Conservation (phyloP, 129 eudicot genomes). For the Flaveria robusta region DNA sequence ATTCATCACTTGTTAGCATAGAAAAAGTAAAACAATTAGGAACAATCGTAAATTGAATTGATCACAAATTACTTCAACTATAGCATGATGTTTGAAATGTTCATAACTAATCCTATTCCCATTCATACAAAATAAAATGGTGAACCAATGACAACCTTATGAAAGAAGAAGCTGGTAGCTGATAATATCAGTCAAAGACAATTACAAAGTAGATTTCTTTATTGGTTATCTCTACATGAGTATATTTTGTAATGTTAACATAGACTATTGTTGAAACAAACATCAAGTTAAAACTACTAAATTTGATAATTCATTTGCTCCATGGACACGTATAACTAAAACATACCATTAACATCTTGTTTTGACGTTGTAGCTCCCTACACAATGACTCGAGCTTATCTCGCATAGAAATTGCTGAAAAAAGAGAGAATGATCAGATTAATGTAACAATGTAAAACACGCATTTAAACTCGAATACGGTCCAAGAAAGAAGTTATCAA, state of each 20-base stretch:
- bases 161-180: neutral
- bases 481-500: constrained; percentile 21
- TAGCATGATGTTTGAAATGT: neutral
- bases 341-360: constrained; percentile 82
- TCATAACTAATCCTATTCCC: neutral
- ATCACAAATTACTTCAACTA: neutral
- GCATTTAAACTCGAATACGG: constrained; percentile 2
- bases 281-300: constrained; percentile 15
- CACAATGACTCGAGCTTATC: constrained; percentile 94
- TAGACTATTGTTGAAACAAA: constrained; percentile 2
- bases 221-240: neutral
- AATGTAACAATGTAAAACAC: neutral
- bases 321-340: neutral
- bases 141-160: neutral
- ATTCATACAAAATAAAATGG: neutral
- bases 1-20: neutral
- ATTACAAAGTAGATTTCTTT: neutral
- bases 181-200: neutral
- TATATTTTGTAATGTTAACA: neutral
- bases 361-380: constrained; percentile 86
- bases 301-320: neutral
- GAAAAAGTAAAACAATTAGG: neutral
- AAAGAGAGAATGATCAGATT: constrained; percentile 18
- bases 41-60: neutral
- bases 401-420: constrained; percentile 76